Evolutionary conservation across 2,329 filamentous ascomycete species (phyloP), one percentile per base, ranked within the genome.

Genomic region (Beauveria asiatica): DNA sequence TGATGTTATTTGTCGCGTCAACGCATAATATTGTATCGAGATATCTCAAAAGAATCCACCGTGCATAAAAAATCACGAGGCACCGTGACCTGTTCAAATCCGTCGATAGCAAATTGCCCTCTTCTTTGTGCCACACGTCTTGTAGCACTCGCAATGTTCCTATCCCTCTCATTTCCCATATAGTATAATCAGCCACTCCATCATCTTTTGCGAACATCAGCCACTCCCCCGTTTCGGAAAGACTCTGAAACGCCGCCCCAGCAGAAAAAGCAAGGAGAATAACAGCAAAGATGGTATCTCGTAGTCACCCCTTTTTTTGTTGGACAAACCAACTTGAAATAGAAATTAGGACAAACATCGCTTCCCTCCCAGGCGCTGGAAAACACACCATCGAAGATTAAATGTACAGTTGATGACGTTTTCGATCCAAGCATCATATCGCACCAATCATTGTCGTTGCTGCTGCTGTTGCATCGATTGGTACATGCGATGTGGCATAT

Each of bases 401-500:
- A 45, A 52, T 53, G 57, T 59, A 59, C 57, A 59, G 41, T 52
- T 23, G 27, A 53, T 46, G 41, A 21, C 19, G 17, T 44, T 48
- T 42, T 8, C 21, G 56, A 45, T 25, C 9, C 16, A 21, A 33
- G 13, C 3, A 37, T 39, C 9, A n/a, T 42, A 21, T 37, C 10
- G 19, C 33, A 30, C 17, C 23, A 37, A 30, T 49, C 41, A 57
- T 52, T 61, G 59, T 30, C 53, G 51, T 27, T 61, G 59, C 46
- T 61, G 59, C 53, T 61, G 59, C 33, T 61, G 59, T 48, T 61
- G 59, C 53, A 61, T 57, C 19, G 59, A 51, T 33, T 57, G 59
- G 44, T 61, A 61, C 59, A 61, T 57, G 41, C 59, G 59, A 41
- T 61, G 53, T 21, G 52, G 45, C 59, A 57, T 61, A 13, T 37